Conservation (phyloP, 306 rosid genomes). For the Alnus rubra region DNA sequence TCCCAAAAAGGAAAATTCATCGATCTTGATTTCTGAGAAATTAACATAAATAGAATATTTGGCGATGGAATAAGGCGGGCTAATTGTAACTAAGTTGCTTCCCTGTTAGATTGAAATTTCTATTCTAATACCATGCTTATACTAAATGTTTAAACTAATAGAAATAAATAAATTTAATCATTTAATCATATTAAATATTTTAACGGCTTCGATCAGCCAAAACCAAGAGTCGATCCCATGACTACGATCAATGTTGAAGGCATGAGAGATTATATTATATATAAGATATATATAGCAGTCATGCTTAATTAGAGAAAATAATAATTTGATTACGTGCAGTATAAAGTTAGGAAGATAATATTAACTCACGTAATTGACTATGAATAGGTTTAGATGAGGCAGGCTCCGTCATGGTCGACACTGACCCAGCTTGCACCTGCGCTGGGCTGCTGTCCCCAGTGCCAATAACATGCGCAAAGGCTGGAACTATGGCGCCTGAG, state of each 20-base stretch:
- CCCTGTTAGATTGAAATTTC: background rate
- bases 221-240: background rate
- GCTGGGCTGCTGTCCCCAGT: slow-evolving; percentile 3
- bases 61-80: background rate
- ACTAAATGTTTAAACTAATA: no score
- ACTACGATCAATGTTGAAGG: background rate
- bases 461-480: slow-evolving; percentile 17
- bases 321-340: background rate
- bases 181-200: no score
- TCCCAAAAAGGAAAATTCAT: background rate
- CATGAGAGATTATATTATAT: background rate
- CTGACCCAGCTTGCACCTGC: background rate
- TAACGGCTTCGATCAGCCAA: no score
- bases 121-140: no score
- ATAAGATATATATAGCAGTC: background rate
- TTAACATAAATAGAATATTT: background rate
- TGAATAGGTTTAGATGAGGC: background rate
- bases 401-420: background rate
- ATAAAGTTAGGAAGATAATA: background rate
- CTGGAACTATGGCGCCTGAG: background rate
- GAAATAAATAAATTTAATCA: no score
- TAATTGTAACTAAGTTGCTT: background rate
- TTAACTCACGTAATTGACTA: background rate
- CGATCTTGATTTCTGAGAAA: background rate
- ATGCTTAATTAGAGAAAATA: background rate